Base-by-base conservation (phyloP, 768 basidiomycete species). In the Cyclocybe cylindracea region DNA sequence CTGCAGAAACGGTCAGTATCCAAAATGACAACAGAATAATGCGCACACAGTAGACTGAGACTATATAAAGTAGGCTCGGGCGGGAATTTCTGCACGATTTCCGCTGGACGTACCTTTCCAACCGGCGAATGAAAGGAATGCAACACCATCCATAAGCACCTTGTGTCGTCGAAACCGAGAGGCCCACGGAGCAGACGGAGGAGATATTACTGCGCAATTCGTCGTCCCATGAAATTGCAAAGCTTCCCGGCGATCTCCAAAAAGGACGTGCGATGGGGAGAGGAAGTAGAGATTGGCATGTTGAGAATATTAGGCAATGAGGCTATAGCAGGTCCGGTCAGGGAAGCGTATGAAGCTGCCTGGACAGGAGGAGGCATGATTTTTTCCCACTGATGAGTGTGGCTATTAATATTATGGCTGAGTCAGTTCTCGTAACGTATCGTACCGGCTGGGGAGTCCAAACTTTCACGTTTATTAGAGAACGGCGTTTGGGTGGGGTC, bases 101-200 rank as follows among this genome's bases (percentile, higher is more conserved):
- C 79, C 1, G 84, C 81, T 86, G 84, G 10, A 78, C 70, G 56
- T 82, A 83, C 70, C 78, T 55, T 74, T 78, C 82, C 82, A 86
- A 0, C 84, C 84, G 4, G 74, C 70, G 77, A 80, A 52, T 77
- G 76, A 43, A 63, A 55, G 46, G 61, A 62, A 5, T 64, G n/a
- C 62, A 16, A 58, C 61, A 24, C 66, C 70, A 46, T 76, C 74
- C 7, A 71, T 51, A 36, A 78, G 51, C 3, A 84, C 8, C 85
- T 72, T 1, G 73, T 74, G 60, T 91, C 86, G 83, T 71, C n/a
- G 75, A 56, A 66, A 72, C 48, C 85, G 76, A 2, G 87, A 72
- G n/a, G 2, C 76, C 90, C 19, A 82, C 70, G 0, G 91, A 88
- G 61, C 87, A 89, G 0, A 90, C 78, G n/a, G 2, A 89, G 72